Conservation (phyloP, 305 asterid genomes). For the Fraxinus albicans region DNA sequence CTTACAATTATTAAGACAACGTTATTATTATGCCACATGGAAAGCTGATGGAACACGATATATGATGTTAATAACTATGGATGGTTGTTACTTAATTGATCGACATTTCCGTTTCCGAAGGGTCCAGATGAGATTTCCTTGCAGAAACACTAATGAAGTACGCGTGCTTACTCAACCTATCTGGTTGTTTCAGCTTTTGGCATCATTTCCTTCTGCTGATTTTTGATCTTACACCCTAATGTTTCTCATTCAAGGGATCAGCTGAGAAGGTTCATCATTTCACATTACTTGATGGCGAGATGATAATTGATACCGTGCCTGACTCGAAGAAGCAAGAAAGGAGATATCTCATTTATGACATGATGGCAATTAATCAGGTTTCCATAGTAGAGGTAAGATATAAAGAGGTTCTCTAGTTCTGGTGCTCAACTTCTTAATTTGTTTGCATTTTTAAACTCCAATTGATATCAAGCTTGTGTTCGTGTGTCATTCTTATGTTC, state of each 20-base stretch:
- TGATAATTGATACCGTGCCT: conserved; percentile 88
- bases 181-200: conserved; percentile 20
- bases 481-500: not conserved
- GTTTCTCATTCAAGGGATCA: conserved; percentile 51
- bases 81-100: conserved; percentile 93
- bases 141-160: conserved; percentile 73
- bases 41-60: conserved; percentile 99
- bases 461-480: not conserved
- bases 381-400: conserved; percentile 77
- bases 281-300: conserved; percentile 98
- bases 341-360: conserved; percentile 93
- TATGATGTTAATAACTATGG: conserved; percentile 95
- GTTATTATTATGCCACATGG: conserved; percentile 98
- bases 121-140: conserved; percentile 97
- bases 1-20: conserved; percentile 86
- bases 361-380: conserved; percentile 82
- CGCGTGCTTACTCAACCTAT: conserved; percentile 23
- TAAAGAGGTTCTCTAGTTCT: not conserved
- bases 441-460: not conserved
- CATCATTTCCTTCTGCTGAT: conserved; percentile 5
- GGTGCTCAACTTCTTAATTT: not conserved
- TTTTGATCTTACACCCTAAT: conserved; percentile 5
- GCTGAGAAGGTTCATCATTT: conserved; percentile 75
- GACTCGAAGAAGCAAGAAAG: conserved; percentile 80
- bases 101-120: conserved; percentile 87